A percentile compares a stretch with the other conserved stretches of the same genome.
Conservation (phyloP, 805 yeast species). For the Kuraishia piskuri region DNA sequence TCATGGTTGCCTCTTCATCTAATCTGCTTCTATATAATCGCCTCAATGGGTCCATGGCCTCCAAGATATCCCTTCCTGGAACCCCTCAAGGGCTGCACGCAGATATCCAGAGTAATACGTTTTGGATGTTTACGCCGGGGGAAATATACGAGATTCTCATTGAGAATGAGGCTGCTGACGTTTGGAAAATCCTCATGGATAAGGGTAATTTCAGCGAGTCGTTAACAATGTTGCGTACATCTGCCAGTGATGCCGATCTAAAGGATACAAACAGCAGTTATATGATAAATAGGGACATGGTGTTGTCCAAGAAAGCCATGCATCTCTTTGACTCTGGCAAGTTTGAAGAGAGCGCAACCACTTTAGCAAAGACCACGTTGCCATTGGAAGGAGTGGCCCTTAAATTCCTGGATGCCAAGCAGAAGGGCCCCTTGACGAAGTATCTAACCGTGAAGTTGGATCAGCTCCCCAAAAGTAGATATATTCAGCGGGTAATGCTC, state of each 20-base stretch:
- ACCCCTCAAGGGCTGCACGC: constrained; percentile 35
- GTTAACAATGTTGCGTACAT: constrained; percentile 27
- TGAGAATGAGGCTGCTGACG: constrained; percentile 58
- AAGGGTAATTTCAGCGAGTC: constrained; percentile 59
- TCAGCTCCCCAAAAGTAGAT: constrained; percentile 16
- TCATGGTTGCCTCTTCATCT: background rate
- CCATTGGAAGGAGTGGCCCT: constrained; percentile 67
- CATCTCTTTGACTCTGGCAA: constrained; percentile 24
- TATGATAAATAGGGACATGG: constrained; percentile 31
- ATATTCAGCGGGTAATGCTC: constrained; percentile 42
- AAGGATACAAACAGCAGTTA: background rate
- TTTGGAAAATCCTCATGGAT: constrained; percentile 62
- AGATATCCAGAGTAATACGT: constrained; percentile 48
- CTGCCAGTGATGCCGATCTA: constrained; percentile 20
- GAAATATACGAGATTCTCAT: constrained; percentile 66
- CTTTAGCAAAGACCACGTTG: constrained; percentile 52
- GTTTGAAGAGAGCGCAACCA: constrained; percentile 37
- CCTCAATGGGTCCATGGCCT: background rate
- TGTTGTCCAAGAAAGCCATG: constrained; percentile 49
- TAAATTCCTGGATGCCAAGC: constrained; percentile 34
- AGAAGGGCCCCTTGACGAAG: constrained; percentile 34
- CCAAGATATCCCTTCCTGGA: constrained; percentile 19
- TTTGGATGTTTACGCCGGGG: constrained; percentile 62
- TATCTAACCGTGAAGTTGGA: constrained; percentile 36
- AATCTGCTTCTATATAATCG: background rate